Evolutionary conservation across 2,329 filamentous ascomycete genomes (phyloP), one percentile per base, ranked within the genome.

Genomic region (Fusarium algeriense): DNA sequence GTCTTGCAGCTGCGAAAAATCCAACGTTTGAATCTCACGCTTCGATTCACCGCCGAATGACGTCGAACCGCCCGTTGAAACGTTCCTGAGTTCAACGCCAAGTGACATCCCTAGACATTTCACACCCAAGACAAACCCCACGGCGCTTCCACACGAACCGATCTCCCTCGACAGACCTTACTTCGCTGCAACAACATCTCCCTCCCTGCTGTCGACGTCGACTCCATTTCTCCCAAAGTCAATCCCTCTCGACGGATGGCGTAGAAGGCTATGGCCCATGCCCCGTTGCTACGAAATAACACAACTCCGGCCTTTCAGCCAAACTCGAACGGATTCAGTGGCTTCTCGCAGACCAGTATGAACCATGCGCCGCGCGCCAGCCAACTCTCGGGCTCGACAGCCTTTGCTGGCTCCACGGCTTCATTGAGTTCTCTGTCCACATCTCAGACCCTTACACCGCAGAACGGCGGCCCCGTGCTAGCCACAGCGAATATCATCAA

Each of bases 401-500:
- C 85, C 55, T 86, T 85, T 77, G 83, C 84, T 77, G 84, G 85
- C 73, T 87, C 86, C 19, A 85, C 84, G 38, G 83, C 86, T 48
- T 89, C 87, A 17, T 79, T 89, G 46, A 82, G 80, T 68, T 85
- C 87, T 5, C 79, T 89, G 50, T 78, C 82, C 46, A 86, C 80
- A 73, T 78, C 82, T 15, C 76, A 82, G 32, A 86, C 85, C 35
- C 74, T 83, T 32, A 78, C 81, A 67, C 82, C 56, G 13, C 83
- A 86, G 49, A 88, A 81, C 65, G 81, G 85, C 65, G 90, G 90
- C 48, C 89, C 89, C 66, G 88, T 95, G 68, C 84, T 93, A 76
- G 92, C 94, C 67, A 94, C 92, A 65, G 89, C 93, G 80, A 98
- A 97, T 81, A 97, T 99, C 80, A 97, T 99, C 86, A 99, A 99